A percentile compares a stretch with the other conserved stretches of the same genome.
phyloP scores from a whole-genome alignment of 352 stramenopile species.

The Aphanomyces astaci region DNA sequence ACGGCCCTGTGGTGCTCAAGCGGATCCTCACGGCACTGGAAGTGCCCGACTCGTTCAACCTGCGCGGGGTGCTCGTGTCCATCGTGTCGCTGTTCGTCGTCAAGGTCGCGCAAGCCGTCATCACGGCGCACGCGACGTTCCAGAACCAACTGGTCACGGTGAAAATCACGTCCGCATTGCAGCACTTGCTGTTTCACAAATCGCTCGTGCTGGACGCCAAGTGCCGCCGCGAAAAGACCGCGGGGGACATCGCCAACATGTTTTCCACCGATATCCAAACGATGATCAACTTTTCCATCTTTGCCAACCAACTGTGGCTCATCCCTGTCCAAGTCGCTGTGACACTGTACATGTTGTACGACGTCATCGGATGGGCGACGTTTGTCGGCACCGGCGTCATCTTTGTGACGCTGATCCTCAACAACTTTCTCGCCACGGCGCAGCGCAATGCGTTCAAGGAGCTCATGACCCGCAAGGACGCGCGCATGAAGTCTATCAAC shows the following conservation, averaged over 20 bases:
- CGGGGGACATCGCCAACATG: slow-evolving; percentile 51
- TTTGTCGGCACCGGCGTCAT: slow-evolving; percentile 35
- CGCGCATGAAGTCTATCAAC: slow-evolving; percentile 38
- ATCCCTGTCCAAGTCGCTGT: slow-evolving; percentile 4
- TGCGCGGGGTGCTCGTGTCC: slow-evolving; percentile 22
- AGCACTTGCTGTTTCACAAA: slow-evolving; percentile 74
- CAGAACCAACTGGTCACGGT: slow-evolving; percentile 59
- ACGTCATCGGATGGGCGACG: slow-evolving; percentile 25
- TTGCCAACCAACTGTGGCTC: slow-evolving; percentile 20
- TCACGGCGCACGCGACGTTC: slow-evolving; percentile 47
- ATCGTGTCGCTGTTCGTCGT: slow-evolving; percentile 22
- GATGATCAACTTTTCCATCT: slow-evolving; percentile 37
- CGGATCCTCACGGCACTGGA: slow-evolving; percentile 36
- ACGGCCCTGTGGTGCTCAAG: slow-evolving; percentile 36
- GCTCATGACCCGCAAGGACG: slow-evolving; percentile 33
- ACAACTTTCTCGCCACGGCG: slow-evolving; percentile 26
- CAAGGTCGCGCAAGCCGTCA: slow-evolving; percentile 48
- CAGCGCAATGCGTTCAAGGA: slow-evolving; percentile 18
- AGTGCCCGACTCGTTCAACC: slow-evolving; percentile 21
- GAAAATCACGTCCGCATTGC: slow-evolving; percentile 53
- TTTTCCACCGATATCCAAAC: slow-evolving; percentile 56
- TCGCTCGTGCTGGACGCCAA: slow-evolving; percentile 39
- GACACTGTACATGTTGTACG: slow-evolving; percentile 13
- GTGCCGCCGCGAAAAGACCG: slow-evolving; percentile 35
- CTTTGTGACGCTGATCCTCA: slow-evolving; percentile 37